phyloP scores from a whole-genome alignment of 495 filamentous ascomycete species.

The Lophiostoma macrostomum region DNA sequence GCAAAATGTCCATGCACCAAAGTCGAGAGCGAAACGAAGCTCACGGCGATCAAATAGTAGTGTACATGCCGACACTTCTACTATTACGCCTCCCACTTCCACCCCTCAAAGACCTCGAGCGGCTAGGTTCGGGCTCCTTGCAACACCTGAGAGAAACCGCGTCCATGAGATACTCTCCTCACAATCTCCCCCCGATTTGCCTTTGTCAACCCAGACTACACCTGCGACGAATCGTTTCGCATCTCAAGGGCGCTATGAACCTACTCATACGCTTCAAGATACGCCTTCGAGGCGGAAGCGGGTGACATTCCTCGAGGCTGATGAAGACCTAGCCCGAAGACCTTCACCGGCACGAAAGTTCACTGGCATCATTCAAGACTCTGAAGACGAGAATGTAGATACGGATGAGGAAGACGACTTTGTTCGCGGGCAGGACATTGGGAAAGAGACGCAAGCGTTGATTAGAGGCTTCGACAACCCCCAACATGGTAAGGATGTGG shows the following conservation, averaged over 20 bases:
- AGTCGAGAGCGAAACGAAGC: neutral
- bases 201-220: conserved; percentile 34
- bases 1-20: conserved; percentile 2
- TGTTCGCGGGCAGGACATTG: neutral
- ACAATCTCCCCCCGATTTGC: conserved; percentile 41
- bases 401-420: neutral
- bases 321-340: too few relatives aligned
- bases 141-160: conserved; percentile 30
- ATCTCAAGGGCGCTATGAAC: conserved; percentile 36
- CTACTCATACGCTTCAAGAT: conserved; percentile 24
- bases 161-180: conserved; percentile 41
- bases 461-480: conserved; percentile 9
- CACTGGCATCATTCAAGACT: conserved; percentile 14
- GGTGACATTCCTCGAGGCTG: too few relatives aligned
- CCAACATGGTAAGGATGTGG: neutral
- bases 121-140: conserved; percentile 15
- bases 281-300: conserved; percentile 20
- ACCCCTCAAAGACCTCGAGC: too few relatives aligned
- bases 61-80: neutral
- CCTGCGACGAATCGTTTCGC: conserved; percentile 10
- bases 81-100: conserved; percentile 6
- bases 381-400: conserved; percentile 22
- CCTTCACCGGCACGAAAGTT: conserved; percentile 6
- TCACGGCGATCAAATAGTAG: neutral
- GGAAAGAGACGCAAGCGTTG: conserved; percentile 15